Percentiles rank a stretch among this genome's conserved stretches.
Evolutionary conservation across 371 early-diverging fungal species (phyloP).

Genomic region (Mucor mucedo): DNA sequence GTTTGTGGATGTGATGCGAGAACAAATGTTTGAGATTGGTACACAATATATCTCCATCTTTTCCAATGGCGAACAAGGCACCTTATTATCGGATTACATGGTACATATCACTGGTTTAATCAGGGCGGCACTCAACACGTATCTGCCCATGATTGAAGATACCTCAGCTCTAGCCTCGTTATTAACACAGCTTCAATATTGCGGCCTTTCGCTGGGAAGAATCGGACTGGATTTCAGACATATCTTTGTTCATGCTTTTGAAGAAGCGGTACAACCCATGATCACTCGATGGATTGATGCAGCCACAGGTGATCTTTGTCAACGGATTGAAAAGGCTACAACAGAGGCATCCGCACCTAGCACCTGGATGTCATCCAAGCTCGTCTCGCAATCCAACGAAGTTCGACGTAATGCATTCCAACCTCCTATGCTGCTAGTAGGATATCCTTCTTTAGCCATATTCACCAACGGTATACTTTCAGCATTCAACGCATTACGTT

Average conservation of each 20-base stretch:
- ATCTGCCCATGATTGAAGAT: conserved; percentile 63
- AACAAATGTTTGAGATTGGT: conserved; percentile 81
- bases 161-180: conserved; percentile 69
- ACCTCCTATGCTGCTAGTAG: conserved; percentile 66
- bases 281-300: conserved; percentile 56
- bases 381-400: conserved; percentile 21
- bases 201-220: conserved; percentile 80
- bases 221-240: conserved; percentile 82
- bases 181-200: conserved; percentile 82
- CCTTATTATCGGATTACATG: conserved; percentile 61
- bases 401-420: conserved; percentile 22
- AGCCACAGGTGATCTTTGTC: conserved; percentile 52
- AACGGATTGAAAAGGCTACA: conserved; percentile 38
- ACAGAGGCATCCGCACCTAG: conserved; percentile 43
- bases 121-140: conserved; percentile 34
- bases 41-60: conserved; percentile 85
- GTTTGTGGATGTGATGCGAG: conserved; percentile 79
- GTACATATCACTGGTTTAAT: conserved; percentile 46
- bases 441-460: conserved; percentile 72
- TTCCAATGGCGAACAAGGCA: conserved; percentile 58
- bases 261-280: conserved; percentile 64
- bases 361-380: conserved; percentile 54
- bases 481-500: conserved; percentile 70
- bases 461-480: conserved; percentile 72
- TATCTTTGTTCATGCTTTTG: conserved; percentile 64